A percentile compares a stretch with the other conserved stretches of the same genome.
Evolutionary conservation across 1,284 basidiomycete species (phyloP).

Genomic region (Schizophyllum commune): DNA sequence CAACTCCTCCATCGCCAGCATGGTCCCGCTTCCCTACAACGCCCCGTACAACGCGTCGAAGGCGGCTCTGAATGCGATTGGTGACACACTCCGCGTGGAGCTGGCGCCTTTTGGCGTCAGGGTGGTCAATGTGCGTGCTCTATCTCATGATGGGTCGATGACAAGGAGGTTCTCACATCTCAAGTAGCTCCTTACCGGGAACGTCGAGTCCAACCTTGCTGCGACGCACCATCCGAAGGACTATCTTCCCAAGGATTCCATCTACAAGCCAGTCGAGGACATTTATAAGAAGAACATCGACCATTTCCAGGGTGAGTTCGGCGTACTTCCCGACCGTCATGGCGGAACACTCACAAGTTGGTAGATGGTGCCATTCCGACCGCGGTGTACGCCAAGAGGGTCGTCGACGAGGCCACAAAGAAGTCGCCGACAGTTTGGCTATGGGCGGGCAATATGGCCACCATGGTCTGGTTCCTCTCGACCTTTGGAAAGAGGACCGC

Average conservation of each 20-base stretch:
- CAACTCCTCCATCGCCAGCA: conserved; percentile 5
- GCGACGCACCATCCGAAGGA: conserved; percentile 12
- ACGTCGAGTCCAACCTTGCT: conserved; percentile 20
- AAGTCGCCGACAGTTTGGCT: conserved; percentile 14
- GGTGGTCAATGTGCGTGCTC: not conserved
- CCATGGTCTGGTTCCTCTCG: conserved; percentile 19
- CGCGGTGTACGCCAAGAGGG: conserved; percentile 15
- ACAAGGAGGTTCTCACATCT: not conserved
- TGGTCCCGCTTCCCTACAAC: conserved; percentile 17
- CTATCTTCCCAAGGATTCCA: conserved; percentile 11
- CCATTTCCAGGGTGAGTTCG: conserved; percentile 4
- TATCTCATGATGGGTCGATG: conserved; percentile 14
- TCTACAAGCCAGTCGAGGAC: conserved; percentile 21
- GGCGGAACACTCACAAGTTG: not conserved
- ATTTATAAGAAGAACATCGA: conserved; percentile 14
- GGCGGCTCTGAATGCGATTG: conserved; percentile 19
- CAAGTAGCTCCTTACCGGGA: conserved; percentile 20
- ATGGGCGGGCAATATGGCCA: conserved; percentile 18
- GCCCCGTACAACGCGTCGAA: conserved; percentile 20
- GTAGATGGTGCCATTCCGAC: conserved; percentile 15
- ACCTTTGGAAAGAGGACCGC: conserved; percentile 18
- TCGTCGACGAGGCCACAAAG: conserved; percentile 20
- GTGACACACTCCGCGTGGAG: conserved; percentile 22
- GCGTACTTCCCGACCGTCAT: not conserved
- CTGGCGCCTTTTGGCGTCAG: conserved; percentile 20